phyloP scores from a whole-genome alignment of 306 rosid species.

The Trifolium fragiferum region DNA sequence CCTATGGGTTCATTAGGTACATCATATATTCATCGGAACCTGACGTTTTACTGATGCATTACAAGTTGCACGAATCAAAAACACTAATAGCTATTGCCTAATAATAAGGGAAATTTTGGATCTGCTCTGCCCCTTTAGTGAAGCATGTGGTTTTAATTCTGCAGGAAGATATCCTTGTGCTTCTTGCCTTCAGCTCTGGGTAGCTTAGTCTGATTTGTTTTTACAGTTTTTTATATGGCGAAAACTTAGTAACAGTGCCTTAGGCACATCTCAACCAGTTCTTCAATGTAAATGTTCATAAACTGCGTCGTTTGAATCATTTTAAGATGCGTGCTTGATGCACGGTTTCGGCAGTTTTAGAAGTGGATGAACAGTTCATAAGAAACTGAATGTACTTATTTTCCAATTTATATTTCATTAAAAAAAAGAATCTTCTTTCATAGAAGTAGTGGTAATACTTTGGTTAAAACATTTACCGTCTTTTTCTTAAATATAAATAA shows the following conservation, averaged over 20 bases:
- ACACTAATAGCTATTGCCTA: not conserved
- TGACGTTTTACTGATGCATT: not conserved
- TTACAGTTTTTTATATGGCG: not conserved
- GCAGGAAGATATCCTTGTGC: not conserved
- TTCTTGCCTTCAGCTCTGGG: not conserved
- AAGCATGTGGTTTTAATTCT: not conserved
- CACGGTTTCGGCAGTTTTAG: no score
- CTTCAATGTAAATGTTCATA: no score
- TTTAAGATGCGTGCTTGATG: no score
- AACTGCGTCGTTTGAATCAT: no score
- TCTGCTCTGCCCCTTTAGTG: not conserved
- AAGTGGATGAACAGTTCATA: no score
- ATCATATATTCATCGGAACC: not conserved
- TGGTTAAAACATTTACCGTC: conserved; percentile 9
- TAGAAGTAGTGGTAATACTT: not conserved
- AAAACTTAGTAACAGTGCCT: not conserved
- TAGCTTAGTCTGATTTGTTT: not conserved
- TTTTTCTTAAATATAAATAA: not conserved
- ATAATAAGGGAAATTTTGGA: not conserved
- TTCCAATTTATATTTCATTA: no score
- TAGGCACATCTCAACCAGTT: no score
- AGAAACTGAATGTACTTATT: no score
- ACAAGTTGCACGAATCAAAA: not conserved
- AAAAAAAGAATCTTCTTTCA: not conserved
- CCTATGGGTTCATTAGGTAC: not conserved